Conservation (phyloP, 2,329 filamentous ascomycete genomes). For the Rhytidhysteron rufulum region DNA sequence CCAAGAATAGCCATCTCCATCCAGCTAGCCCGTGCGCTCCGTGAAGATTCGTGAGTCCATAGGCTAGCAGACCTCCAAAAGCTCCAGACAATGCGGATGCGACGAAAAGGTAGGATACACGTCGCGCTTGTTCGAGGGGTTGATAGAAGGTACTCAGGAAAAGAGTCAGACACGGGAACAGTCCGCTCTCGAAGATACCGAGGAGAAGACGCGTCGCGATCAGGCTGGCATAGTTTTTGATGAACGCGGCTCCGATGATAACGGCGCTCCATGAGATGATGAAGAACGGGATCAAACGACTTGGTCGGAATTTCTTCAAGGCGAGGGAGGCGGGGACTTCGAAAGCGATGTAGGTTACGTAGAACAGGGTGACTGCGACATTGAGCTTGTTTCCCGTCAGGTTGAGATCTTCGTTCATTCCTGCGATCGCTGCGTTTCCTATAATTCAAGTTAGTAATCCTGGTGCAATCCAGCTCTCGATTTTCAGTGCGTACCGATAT, state of each 20-base stretch:
- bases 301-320: conserved; percentile 40
- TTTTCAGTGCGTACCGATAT: conserved; percentile 41
- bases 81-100: conserved; percentile 52
- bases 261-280: conserved; percentile 23
- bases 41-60: conserved; percentile 30
- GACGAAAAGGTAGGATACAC: conserved; percentile 51
- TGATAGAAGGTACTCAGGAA: conserved; percentile 27
- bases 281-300: conserved; percentile 19
- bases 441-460: conserved; percentile 4
- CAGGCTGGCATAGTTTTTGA: conserved; percentile 22
- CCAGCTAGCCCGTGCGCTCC: conserved; percentile 8
- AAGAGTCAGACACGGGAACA: conserved; percentile 23
- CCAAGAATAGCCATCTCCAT: conserved; percentile 50
- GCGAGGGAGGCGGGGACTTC: conserved; percentile 47
- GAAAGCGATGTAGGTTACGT: conserved; percentile 49
- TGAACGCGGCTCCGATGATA: conserved; percentile 8
- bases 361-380: conserved; percentile 49
- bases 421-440: conserved; percentile 47
- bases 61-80: conserved; percentile 50
- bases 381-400: conserved; percentile 43
- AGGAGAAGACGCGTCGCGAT: conserved; percentile 24
- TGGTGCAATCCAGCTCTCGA: no score
- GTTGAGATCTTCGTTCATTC: conserved; percentile 45
- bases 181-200: conserved; percentile 25
- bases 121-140: conserved; percentile 46